phyloP scores from a whole-genome alignment of 768 basidiomycete genomes.

The Boletus pseudo-olivaceus region DNA sequence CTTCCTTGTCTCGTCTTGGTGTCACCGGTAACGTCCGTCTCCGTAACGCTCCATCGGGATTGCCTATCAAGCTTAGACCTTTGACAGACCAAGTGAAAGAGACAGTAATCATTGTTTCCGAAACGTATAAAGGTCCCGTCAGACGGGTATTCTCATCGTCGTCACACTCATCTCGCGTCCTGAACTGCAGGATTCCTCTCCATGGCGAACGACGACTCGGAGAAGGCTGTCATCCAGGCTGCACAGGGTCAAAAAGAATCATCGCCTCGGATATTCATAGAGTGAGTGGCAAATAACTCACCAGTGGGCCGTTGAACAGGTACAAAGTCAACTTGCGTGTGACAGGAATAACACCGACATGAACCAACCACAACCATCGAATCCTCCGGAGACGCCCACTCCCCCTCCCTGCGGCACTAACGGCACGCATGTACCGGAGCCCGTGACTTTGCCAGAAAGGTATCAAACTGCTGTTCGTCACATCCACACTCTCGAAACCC shows the following conservation, averaged over 20 bases:
- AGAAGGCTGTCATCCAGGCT: conserved; percentile 13
- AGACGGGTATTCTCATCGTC: background rate
- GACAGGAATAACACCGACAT: conserved; percentile 2
- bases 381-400: conserved; percentile 2
- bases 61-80: background rate
- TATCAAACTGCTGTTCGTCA: conserved; percentile 27
- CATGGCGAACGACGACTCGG: conserved; percentile 9
- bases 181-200: background rate
- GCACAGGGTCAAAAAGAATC: conserved; percentile 1
- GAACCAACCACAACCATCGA: background rate
- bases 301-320: background rate
- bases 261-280: background rate
- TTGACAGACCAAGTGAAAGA: background rate
- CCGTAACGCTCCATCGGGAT: background rate
- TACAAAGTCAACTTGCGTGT: background rate
- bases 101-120: conserved; percentile 2
- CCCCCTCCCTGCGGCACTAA: background rate
- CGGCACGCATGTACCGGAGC: conserved; percentile 45
- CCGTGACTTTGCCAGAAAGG: conserved; percentile 35
- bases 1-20: background rate
- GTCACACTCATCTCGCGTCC: background rate
- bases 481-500: conserved; percentile 28
- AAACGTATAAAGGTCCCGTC: conserved; percentile 5
- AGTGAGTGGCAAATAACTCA: conserved; percentile 9
- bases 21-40: conserved; percentile 1